A percentile compares a stretch with the other conserved stretches of the same genome.
Evolutionary conservation across 306 rosid genomes (phyloP).

Genomic region (Rosa rugosa): DNA sequence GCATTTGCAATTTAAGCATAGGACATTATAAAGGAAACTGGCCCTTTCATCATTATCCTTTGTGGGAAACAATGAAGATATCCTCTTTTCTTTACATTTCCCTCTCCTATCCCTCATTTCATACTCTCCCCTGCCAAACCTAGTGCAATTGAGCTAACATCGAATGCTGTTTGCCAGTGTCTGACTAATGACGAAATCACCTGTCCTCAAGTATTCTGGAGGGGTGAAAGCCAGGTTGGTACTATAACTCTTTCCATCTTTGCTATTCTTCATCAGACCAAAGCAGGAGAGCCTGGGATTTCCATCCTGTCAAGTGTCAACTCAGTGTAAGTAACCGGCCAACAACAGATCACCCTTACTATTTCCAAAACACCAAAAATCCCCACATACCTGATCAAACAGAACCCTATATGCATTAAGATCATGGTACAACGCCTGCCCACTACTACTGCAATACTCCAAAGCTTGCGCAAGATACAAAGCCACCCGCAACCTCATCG

Average conservation of each 20-base stretch:
- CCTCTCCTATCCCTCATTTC: neutral
- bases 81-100: neutral
- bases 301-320: constrained; percentile 58
- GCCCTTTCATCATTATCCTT: neutral
- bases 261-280: constrained; percentile 98
- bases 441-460: constrained; percentile 84
- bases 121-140: neutral
- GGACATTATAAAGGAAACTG: neutral
- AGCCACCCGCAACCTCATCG: constrained; percentile 99
- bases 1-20: neutral
- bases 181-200: constrained; percentile 35
- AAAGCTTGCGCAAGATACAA: constrained; percentile 91
- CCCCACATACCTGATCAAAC: constrained; percentile 66
- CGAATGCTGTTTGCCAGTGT: neutral
- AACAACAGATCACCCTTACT: constrained; percentile 17
- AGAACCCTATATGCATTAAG: constrained; percentile 96
- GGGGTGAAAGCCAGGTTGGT: constrained; percentile 98
- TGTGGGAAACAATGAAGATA: neutral
- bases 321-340: constrained; percentile 17
- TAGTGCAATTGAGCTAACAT: neutral
- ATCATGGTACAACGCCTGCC: constrained; percentile 91
- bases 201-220: constrained; percentile 96
- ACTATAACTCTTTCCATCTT: constrained; percentile 96
- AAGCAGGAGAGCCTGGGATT: constrained; percentile 96
- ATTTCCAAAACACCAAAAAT: neutral